Conservation (phyloP, 1,284 basidiomycete species). For the Boletus nobilissimus region DNA sequence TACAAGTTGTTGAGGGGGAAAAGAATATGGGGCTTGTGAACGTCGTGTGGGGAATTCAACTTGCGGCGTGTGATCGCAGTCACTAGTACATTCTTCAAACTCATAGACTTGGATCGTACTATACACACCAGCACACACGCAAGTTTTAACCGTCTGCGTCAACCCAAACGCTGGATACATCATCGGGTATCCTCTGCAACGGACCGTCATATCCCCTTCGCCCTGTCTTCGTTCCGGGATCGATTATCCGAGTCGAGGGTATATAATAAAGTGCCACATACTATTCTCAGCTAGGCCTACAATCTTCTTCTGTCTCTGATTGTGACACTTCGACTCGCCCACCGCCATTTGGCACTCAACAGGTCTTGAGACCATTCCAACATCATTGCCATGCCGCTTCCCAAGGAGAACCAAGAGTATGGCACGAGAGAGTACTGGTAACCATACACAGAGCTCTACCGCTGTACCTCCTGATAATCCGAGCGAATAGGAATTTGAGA, state of each 20-base stretch:
- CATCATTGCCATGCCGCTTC: slow-evolving; percentile 29
- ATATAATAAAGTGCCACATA: no score
- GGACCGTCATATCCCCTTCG: no score
- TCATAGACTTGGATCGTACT: not conserved
- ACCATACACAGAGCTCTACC: slow-evolving; percentile 12
- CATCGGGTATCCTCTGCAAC: no score
- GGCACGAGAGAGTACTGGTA: slow-evolving; percentile 45
- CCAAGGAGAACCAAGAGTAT: slow-evolving; percentile 41
- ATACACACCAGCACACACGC: not conserved
- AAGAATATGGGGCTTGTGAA: not conserved
- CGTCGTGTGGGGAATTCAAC: slow-evolving; percentile 8
- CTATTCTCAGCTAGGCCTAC: no score
- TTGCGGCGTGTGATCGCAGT: slow-evolving; percentile 32
- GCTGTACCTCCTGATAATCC: not conserved
- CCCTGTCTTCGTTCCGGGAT: no score
- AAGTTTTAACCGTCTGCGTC: not conserved
- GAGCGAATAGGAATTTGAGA: slow-evolving; percentile 40
- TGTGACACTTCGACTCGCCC: not conserved
- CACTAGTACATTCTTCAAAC: slow-evolving; percentile 1
- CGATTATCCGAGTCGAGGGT: no score
- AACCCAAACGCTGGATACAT: not conserved
- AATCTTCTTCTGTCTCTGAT: not conserved
- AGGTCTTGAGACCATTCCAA: not conserved
- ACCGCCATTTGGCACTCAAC: not conserved
- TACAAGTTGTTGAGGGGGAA: not conserved